Evolutionary conservation across 2,329 filamentous ascomycete genomes (phyloP).

Genomic region (Aspergillus oerlinghausenensis): DNA sequence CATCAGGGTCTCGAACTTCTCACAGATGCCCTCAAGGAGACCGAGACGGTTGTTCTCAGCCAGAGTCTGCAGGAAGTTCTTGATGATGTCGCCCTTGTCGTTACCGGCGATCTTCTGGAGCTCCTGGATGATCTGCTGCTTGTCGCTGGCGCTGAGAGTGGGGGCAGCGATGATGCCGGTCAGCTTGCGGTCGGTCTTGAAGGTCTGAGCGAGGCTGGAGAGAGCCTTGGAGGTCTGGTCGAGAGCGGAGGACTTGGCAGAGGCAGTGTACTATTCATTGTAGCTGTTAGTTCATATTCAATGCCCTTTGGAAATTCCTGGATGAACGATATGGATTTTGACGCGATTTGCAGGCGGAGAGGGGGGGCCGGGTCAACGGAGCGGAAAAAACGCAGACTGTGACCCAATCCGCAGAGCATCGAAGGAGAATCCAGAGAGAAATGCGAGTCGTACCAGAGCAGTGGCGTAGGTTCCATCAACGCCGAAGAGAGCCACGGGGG

Average conservation of each 20-base stretch:
- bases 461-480: constrained; percentile 97
- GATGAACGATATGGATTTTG: not conserved
- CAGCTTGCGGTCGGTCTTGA: constrained; percentile 83
- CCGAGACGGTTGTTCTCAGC: constrained; percentile 95
- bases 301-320: not conserved
- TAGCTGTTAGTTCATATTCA: constrained; percentile 7
- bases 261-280: constrained; percentile 79
- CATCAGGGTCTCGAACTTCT: constrained; percentile 86
- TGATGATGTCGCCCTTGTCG: constrained; percentile 73
- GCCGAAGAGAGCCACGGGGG: constrained; percentile 87
- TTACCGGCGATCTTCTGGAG: constrained; percentile 75
- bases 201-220: constrained; percentile 62
- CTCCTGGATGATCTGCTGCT: constrained; percentile 79
- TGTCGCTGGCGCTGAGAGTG: constrained; percentile 73
- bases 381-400: not conserved
- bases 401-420: not conserved
- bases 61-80: constrained; percentile 87
- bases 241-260: constrained; percentile 79
- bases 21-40: constrained; percentile 72
- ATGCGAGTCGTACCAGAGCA: constrained; percentile 69
- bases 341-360: constrained; percentile 5
- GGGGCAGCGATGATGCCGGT: constrained; percentile 70
- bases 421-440: not conserved
- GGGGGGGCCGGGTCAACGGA: constrained; percentile 14
- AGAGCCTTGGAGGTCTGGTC: constrained; percentile 82